phyloP scores from a whole-genome alignment of 768 basidiomycete species.

The Russula compacta region DNA sequence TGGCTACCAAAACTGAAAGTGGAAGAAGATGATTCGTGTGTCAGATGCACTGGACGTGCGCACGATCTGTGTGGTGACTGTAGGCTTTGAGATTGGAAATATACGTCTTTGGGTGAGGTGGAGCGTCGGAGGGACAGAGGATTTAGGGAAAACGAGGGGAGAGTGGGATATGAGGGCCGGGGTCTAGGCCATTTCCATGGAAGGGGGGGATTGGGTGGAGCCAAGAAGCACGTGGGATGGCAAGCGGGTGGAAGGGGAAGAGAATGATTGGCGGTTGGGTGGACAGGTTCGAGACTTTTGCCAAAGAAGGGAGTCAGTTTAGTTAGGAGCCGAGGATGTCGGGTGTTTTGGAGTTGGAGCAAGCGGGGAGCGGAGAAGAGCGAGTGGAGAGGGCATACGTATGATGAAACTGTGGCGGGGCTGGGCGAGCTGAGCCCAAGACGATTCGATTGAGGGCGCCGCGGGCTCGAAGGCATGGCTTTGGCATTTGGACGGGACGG shows the following conservation, averaged over 20 bases:
- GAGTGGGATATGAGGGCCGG: not conserved
- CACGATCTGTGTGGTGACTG: not conserved
- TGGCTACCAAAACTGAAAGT: not conserved
- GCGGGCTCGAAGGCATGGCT: not conserved
- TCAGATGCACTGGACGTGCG: too few relatives aligned
- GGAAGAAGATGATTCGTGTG: not conserved
- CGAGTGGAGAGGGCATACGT: too few relatives aligned
- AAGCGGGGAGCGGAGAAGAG: not conserved
- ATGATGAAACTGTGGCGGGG: not conserved
- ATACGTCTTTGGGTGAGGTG: not conserved
- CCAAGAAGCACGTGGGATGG: conserved; percentile 4
- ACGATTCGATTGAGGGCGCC: not conserved
- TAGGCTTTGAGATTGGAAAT: not conserved
- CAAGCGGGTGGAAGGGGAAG: not conserved
- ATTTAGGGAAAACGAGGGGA: not conserved
- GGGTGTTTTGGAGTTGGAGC: not conserved
- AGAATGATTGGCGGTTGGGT: conserved; percentile 7
- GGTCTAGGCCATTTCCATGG: conserved; percentile 11
- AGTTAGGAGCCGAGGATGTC: not conserved
- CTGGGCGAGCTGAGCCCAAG: not conserved
- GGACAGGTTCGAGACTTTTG: conserved; percentile 10
- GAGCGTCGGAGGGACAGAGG: conserved; percentile 4
- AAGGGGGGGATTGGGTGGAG: conserved; percentile 16
- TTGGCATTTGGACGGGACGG: not conserved
- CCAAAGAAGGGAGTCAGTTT: not conserved